A percentile compares a stretch with the other conserved stretches of the same genome.
These are phyloP conservation scores for Microbotryomycetes sp. DNA, from an alignment of 1,284 basidiomycete species.

Conservation along the genomic window DNA sequence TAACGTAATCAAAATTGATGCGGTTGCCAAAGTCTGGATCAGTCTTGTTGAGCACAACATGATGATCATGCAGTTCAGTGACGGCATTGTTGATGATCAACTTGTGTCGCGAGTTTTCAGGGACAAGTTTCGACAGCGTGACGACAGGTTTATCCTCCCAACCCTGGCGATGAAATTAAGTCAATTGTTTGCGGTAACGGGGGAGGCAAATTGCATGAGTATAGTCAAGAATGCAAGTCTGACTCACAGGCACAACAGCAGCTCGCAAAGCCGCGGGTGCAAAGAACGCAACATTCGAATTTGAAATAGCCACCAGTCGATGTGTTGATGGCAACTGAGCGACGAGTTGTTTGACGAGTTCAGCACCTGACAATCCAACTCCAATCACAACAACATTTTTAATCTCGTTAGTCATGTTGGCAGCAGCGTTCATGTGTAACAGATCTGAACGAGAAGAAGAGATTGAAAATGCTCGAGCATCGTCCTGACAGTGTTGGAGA, in stretches of 20 bases:
- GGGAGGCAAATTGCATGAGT: no score
- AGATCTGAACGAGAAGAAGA: no score
- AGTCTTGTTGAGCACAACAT: constrained; percentile 41
- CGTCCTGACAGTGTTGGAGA: no score
- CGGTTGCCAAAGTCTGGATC: constrained; percentile 9
- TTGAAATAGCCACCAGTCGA: constrained; percentile 17
- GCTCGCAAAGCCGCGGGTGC: constrained; percentile 43
- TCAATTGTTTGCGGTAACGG: background rate
- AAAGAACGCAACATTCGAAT: constrained; percentile 43
- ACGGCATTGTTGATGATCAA: constrained; percentile 37
- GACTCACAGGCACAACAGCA: constrained; percentile 43
- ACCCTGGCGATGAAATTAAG: background rate
- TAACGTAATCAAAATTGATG: constrained; percentile 39
- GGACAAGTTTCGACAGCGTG: constrained; percentile 41
- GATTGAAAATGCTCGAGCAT: no score
- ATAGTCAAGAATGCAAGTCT: background rate
- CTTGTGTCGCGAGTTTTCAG: constrained; percentile 34
- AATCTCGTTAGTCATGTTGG: background rate
- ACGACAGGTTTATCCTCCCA: constrained; percentile 25
- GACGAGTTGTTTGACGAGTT: constrained; percentile 7
- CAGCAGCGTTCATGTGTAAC: no score
- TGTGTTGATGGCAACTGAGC: constrained; percentile 1
- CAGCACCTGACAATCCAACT: constrained; percentile 9
- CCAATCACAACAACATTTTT: constrained; percentile 28
- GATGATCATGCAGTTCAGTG: constrained; percentile 39